Evolutionary conservation across 2,329 filamentous ascomycete species (phyloP), one percentile per base, ranked within the genome.

Genomic region (Cyanodermella asteris): DNA sequence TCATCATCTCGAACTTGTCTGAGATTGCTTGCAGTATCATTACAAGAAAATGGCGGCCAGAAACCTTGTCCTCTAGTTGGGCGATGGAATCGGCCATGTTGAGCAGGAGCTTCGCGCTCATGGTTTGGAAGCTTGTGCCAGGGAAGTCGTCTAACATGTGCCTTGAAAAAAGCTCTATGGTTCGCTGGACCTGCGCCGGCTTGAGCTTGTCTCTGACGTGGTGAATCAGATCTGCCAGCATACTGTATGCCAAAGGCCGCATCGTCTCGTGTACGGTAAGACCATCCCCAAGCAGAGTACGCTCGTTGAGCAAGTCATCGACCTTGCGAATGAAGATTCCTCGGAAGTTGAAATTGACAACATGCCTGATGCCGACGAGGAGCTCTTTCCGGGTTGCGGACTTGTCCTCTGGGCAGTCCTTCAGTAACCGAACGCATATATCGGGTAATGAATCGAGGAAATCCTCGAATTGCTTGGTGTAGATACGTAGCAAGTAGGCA

Each of bases 1-100:
- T 97, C 87, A 99, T 97, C 3, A 81, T 72, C 2, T 82, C 82
- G 43, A 97, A 94, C 44, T 97, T 99, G 43, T 97, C 87, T 24
- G 78, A 87, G 37, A 97, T 94, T 7, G 90, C 87, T 47, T 94
- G 90, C 28, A 99, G 55, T 22, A 99, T 94, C 69, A 91, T 87
- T 42, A 97, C 80, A 32, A 97, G 55, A 45, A 91, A 91, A 45
- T 94, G 82, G 5, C 90, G 72, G 13, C 87, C 87, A 45, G 97
- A 84, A 21, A 74, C 69, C 52, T 94, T 97, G 44, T 91, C 78
- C 12, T 75, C 73, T 38, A 97, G 64, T 46, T 84, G 91, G 1
- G 82, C 78, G 41, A 97, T 99, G 45, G 80, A 91, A 41, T 97
- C 90, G 0, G 84, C 87, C 80, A 99, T 90, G 45, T 97, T 99